A percentile compares a stretch with the other conserved stretches of the same genome.
These are phyloP conservation scores for Pseudopediastrum boryanum DNA, from an alignment of 139 green algal species.

Conservation along the genomic window DNA sequence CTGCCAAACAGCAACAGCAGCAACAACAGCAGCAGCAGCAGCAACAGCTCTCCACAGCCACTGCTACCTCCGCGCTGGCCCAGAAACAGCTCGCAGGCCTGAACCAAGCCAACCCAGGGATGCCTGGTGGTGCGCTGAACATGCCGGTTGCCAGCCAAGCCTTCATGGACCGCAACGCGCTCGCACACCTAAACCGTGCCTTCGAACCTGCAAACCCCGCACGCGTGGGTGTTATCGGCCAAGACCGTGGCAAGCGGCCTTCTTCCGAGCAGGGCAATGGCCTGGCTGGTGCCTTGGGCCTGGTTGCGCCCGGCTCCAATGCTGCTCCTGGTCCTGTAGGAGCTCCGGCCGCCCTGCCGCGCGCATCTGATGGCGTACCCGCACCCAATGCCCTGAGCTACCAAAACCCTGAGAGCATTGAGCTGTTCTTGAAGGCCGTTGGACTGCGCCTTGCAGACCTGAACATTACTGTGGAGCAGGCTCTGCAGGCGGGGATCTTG, in stretches of 20 bases:
- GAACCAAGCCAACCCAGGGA: too few species aligned
- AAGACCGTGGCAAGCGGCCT: constrained; percentile 31
- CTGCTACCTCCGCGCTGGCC: constrained; percentile 13
- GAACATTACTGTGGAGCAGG: constrained; percentile 32
- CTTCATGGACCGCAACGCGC: too few species aligned
- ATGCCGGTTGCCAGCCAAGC: constrained; percentile 4
- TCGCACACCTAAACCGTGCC: background rate
- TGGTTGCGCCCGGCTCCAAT: background rate
- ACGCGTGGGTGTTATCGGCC: constrained; percentile 35
- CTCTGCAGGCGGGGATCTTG: constrained; percentile 28
- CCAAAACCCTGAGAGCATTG: constrained; percentile 20
- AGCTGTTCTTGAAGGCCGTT: constrained; percentile 31
- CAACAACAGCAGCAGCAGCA: constrained; percentile 3
- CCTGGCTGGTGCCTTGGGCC: background rate
- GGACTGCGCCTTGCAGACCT: constrained; percentile 25
- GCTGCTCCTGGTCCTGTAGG: background rate
- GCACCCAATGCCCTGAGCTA: background rate
- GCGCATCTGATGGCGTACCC: background rate
- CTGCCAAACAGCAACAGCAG: constrained; percentile 3
- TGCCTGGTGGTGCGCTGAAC: constrained; percentile 9
- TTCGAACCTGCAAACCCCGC: constrained; percentile 35
- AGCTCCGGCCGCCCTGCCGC: too few species aligned
- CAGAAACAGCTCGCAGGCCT: constrained; percentile 18
- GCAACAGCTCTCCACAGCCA: constrained; percentile 16
- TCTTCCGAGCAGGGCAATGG: constrained; percentile 15